Conservation (phyloP, 768 basidiomycete species). For the Boletus sp. region DNA sequence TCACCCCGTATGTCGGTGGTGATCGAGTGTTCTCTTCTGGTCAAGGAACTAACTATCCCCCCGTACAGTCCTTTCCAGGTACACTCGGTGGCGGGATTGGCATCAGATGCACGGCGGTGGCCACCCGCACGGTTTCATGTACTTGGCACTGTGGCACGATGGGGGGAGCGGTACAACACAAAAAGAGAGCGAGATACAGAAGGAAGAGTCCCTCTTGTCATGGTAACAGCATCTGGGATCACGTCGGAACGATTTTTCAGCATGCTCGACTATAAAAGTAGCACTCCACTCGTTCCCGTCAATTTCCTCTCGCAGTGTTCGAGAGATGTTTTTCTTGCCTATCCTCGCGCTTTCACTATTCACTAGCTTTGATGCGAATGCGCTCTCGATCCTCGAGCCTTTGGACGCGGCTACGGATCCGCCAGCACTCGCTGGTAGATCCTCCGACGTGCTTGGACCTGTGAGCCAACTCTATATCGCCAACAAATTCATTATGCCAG, state of each 20-base stretch:
- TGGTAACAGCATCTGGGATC: background rate
- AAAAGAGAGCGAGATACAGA: background rate
- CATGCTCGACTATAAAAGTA: slow-evolving; percentile 7
- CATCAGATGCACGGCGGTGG: background rate
- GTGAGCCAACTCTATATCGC: slow-evolving; percentile 29
- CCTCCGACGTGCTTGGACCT: slow-evolving; percentile 16
- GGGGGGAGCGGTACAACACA: background rate
- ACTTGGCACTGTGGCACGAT: background rate
- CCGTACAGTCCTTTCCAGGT: background rate
- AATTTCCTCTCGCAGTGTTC: background rate
- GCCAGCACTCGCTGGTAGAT: background rate
- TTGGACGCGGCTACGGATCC: background rate
- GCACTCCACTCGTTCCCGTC: too few relatives aligned
- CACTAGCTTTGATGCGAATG: background rate
- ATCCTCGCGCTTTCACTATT: slow-evolving; percentile 11
- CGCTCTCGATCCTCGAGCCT: background rate
- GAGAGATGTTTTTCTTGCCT: slow-evolving; percentile 5
- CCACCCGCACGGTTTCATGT: background rate
- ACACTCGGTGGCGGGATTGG: background rate
- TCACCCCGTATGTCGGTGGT: background rate
- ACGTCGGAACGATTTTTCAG: background rate
- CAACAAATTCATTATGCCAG: slow-evolving; percentile 43
- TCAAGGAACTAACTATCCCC: background rate
- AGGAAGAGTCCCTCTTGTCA: background rate
- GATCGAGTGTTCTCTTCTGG: background rate